A percentile compares a stretch with the other conserved stretches of the same genome.
Conservation (phyloP, 352 stramenopile species). For the Albugo laibachii region DNA sequence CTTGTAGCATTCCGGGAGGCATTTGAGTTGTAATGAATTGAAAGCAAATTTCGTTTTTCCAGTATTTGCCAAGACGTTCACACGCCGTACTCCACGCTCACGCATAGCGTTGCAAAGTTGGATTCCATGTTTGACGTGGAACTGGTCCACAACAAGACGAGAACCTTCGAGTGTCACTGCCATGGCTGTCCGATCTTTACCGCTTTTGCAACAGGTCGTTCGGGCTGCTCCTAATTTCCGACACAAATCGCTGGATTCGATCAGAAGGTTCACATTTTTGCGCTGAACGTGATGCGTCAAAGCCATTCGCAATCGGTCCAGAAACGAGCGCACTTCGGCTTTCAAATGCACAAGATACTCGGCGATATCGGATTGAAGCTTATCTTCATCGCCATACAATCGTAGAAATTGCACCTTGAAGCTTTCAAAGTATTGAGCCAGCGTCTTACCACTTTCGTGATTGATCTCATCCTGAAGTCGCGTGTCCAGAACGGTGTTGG, state of each 20-base stretch:
- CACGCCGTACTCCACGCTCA: conserved; percentile 56
- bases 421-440: conserved; percentile 52
- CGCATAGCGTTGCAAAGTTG: conserved; percentile 75
- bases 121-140: conserved; percentile 70
- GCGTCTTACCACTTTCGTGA: conserved; percentile 40
- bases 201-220: conserved; percentile 93
- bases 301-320: conserved; percentile 25
- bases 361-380: conserved; percentile 1
- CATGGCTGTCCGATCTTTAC: conserved; percentile 96
- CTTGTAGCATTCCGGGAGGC: conserved; percentile 88
- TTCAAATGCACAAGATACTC: conserved; percentile 28
- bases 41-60: conserved; percentile 91
- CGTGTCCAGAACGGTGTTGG: conserved; percentile 69
- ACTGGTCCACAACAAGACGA: conserved; percentile 77
- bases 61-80: conserved; percentile 75
- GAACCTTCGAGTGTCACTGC: conserved; percentile 91
- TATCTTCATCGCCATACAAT: neutral
- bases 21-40: conserved; percentile 93
- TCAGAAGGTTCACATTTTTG: conserved; percentile 77
- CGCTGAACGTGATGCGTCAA: conserved; percentile 50
- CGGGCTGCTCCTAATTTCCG: conserved; percentile 80
- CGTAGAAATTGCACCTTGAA: conserved; percentile 30
- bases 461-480: conserved; percentile 77
- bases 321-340: conserved; percentile 30
- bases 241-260: conserved; percentile 74